Percentiles rank a stretch among this genome's conserved stretches.
phyloP scores from a whole-genome alignment of 495 filamentous ascomycete species.

The Aspergillus nanangensis region DNA sequence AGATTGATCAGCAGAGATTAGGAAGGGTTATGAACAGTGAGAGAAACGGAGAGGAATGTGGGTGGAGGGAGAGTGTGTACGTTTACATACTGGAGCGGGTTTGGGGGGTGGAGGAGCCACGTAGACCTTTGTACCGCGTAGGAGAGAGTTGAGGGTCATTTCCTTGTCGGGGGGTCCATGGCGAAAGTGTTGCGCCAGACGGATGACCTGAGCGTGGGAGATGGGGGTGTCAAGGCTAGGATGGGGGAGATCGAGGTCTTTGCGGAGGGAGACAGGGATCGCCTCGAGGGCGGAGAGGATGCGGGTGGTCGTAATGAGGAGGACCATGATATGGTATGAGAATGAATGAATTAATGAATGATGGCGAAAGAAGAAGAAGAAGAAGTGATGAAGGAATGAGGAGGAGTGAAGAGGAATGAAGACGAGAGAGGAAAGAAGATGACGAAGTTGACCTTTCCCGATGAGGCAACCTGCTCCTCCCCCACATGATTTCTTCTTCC shows the following conservation, averaged over 20 bases:
- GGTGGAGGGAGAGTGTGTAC: conserved; percentile 1
- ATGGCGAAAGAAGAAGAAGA: background rate
- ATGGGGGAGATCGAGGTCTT: conserved; percentile 30
- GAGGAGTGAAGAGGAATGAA: background rate
- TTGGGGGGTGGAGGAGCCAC: conserved; percentile 72
- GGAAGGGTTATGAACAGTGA: no score
- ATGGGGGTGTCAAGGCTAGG: conserved; percentile 62
- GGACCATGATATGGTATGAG: conserved; percentile 62
- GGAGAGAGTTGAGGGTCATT: conserved; percentile 55
- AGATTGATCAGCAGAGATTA: no score
- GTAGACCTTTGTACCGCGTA: conserved; percentile 71
- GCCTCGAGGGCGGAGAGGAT: conserved; percentile 60
- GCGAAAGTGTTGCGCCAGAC: conserved; percentile 54
- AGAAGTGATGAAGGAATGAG: background rate
- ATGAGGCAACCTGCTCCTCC: conserved; percentile 22
- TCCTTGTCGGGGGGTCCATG: background rate
- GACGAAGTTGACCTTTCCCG: conserved; percentile 12
- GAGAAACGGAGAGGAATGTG: background rate
- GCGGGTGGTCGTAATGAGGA: conserved; percentile 67
- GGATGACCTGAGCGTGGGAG: conserved; percentile 73
- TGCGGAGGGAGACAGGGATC: conserved; percentile 25
- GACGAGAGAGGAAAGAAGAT: background rate
- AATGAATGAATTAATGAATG: background rate
- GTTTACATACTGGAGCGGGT: conserved; percentile 66
- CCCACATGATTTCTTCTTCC: conserved; percentile 19